phyloP scores from a whole-genome alignment of 148 eudicot genomes.

The Cornus kousa region DNA sequence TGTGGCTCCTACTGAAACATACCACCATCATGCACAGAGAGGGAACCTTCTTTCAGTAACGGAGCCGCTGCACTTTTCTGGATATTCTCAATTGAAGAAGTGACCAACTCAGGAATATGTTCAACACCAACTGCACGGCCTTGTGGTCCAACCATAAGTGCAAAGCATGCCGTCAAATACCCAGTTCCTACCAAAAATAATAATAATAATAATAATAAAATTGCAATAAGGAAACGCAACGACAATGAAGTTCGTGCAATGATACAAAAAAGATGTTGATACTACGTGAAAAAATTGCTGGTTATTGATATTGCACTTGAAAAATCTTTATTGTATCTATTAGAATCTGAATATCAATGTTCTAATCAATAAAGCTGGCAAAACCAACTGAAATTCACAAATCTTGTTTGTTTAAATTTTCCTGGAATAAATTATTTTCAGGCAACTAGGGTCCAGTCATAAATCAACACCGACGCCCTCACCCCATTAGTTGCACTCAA shows the following conservation, averaged over 20 bases:
- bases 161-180: constrained; percentile 95
- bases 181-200: neutral
- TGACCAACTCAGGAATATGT: constrained; percentile 84
- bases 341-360: neutral
- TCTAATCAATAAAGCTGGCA: neutral
- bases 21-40: constrained; percentile 83
- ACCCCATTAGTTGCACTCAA: neutral
- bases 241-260: neutral
- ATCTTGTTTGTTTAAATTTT: constrained; percentile 7
- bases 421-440: constrained; percentile 7
- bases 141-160: constrained; percentile 82
- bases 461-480: neutral
- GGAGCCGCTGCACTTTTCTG: constrained; percentile 83
- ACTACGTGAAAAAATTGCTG: neutral
- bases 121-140: constrained; percentile 94
- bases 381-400: neutral
- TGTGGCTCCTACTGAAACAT: constrained; percentile 17
- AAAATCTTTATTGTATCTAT: neutral
- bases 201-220: neutral
- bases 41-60: constrained; percentile 64
- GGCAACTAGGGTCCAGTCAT: neutral
- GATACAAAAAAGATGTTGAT: neutral
- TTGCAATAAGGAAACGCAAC: neutral
- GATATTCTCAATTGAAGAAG: constrained; percentile 61
- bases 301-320: neutral